Evolutionary conservation across 352 stramenopile species (phyloP).

Genomic region (Phytopythium boreale): DNA sequence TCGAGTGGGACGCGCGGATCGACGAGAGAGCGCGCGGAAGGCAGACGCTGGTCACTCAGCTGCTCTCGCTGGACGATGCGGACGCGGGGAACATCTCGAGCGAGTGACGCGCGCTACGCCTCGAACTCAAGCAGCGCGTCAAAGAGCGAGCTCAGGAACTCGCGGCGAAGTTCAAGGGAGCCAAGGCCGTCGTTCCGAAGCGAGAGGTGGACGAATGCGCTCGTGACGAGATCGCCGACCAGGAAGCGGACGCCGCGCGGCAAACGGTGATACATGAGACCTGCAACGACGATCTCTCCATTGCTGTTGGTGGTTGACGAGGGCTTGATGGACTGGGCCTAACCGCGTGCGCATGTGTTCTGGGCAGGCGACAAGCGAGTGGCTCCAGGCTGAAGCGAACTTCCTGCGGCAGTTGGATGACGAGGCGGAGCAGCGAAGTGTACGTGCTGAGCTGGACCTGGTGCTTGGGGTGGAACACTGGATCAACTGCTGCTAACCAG

Average conservation of each 20-base stretch:
- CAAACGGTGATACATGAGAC: constrained; percentile 13
- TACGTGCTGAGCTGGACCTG: constrained; percentile 18
- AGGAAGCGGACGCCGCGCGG: constrained; percentile 49
- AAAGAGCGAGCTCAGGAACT: constrained; percentile 38
- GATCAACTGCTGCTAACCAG: neutral
- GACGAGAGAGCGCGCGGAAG: constrained; percentile 21
- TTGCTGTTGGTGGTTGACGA: neutral
- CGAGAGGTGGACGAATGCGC: constrained; percentile 23
- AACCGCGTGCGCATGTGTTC: neutral
- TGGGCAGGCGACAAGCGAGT: constrained; percentile 39
- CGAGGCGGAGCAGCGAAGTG: constrained; percentile 41
- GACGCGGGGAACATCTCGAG: constrained; percentile 3
- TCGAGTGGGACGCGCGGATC: constrained; percentile 40
- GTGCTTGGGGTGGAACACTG: neutral
- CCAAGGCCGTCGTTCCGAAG: constrained; percentile 30
- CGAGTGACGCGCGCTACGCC: constrained; percentile 43
- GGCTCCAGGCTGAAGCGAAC: constrained; percentile 43
- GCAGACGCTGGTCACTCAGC: constrained; percentile 35
- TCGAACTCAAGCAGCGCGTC: constrained; percentile 30
- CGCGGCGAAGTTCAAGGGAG: constrained; percentile 41
- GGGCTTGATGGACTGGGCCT: constrained; percentile 1
- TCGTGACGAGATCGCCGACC: constrained; percentile 19
- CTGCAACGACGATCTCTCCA: neutral
- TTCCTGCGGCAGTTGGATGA: constrained; percentile 50
- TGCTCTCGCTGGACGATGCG: constrained; percentile 52